Conservation (phyloP, 495 filamentous ascomycete species). For the Neurospora sp. region DNA sequence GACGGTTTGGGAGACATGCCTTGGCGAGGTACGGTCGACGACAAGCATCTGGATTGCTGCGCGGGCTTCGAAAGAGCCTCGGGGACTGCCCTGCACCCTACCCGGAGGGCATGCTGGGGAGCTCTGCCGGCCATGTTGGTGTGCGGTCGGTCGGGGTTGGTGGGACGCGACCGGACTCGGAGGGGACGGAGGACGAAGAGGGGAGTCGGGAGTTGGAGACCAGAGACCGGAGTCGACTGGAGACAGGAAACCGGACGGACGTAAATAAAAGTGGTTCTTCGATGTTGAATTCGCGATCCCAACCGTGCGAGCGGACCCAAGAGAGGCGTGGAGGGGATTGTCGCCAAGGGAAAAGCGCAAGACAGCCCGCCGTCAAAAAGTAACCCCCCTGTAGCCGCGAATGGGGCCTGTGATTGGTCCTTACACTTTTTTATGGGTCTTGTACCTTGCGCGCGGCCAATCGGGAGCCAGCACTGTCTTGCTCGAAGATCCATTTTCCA, state of each 20-base stretch:
- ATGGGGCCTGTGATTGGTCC: background rate
- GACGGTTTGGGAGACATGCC: conserved; percentile 5
- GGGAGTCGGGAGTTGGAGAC: background rate
- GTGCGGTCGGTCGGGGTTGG: background rate
- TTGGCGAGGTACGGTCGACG: conserved; percentile 10
- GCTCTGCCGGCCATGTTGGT: conserved; percentile 14
- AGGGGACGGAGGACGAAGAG: background rate
- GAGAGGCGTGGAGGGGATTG: background rate
- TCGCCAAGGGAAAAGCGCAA: background rate
- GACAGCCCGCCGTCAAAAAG: background rate
- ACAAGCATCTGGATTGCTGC: conserved; percentile 13
- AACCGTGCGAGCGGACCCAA: background rate
- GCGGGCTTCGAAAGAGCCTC: conserved; percentile 3
- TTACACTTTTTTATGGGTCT: background rate
- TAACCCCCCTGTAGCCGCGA: background rate
- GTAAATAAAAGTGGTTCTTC: conserved; percentile 5
- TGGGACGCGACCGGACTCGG: background rate
- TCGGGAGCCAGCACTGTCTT: background rate
- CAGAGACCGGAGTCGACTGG: background rate
- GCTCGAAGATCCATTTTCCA: background rate
- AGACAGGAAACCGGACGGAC: conserved; percentile 1
- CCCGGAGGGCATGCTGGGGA: conserved; percentile 12
- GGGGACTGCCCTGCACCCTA: conserved; percentile 6
- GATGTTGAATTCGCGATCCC: background rate
- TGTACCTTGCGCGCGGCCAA: background rate